phyloP scores from a whole-genome alignment of 2,329 filamentous ascomycete genomes.

The Orbilia oligospora region DNA sequence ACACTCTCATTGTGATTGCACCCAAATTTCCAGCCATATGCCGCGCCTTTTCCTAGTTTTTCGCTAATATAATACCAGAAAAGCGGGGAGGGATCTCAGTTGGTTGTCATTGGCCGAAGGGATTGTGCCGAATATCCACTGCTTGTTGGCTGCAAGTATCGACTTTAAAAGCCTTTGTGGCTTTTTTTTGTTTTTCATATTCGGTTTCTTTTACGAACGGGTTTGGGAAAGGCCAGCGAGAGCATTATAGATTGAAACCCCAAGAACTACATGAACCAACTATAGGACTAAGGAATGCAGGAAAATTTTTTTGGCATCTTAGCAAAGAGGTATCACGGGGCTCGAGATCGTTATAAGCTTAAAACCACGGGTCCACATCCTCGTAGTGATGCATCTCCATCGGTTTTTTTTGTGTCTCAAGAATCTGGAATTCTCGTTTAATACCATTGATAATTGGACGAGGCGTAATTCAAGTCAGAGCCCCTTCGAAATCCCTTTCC shows the following conservation, averaged over 20 bases:
- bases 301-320: constrained; percentile 14
- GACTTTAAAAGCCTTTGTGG: constrained; percentile 2
- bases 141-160: constrained; percentile 17
- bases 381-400: constrained; percentile 33
- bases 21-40: constrained; percentile 31
- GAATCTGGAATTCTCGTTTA: constrained; percentile 44
- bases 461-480: constrained; percentile 4
- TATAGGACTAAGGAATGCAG: constrained; percentile 17
- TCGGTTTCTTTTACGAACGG: constrained; percentile 10
- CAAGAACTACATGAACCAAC: constrained; percentile 43
- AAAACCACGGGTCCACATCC: constrained; percentile 36
- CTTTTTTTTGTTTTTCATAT: not conserved
- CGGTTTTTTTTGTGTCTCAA: constrained; percentile 28
- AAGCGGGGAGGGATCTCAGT: constrained; percentile 13
- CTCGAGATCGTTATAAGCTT: constrained; percentile 36
- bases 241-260: constrained; percentile 36
- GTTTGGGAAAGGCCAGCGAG: constrained; percentile 1
- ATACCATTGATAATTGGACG: constrained; percentile 39
- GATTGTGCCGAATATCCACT: constrained; percentile 49
- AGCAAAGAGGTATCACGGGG: constrained; percentile 24
- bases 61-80: constrained; percentile 1
- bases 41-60: constrained; percentile 8
- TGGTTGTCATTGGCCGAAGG: constrained; percentile 29
- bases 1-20: constrained; percentile 26
- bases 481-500: constrained; percentile 16